phyloP scores from a whole-genome alignment of 2,329 filamentous ascomycete species.

The Achaetomium macrosporum region DNA sequence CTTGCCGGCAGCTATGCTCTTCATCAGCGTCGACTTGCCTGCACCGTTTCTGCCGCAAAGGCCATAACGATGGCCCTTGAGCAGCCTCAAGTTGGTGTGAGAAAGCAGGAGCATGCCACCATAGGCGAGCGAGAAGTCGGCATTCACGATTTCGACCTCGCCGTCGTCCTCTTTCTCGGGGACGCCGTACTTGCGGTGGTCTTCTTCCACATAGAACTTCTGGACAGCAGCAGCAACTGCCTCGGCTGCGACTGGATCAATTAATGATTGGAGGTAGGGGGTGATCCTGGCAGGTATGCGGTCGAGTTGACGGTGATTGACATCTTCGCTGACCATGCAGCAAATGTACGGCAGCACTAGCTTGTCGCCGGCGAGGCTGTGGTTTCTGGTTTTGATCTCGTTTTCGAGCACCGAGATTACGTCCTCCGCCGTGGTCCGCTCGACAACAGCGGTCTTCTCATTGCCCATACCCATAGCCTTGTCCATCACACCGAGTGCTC shows the following conservation, averaged over 20 bases:
- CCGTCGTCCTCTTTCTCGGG: conserved; percentile 84
- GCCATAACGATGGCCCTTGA: conserved; percentile 96
- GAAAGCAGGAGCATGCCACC: conserved; percentile 95
- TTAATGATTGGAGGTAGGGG: conserved; percentile 70
- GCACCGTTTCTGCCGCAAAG: conserved; percentile 95
- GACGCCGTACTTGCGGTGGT: conserved; percentile 78
- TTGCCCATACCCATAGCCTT: conserved; percentile 90
- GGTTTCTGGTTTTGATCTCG: conserved; percentile 65
- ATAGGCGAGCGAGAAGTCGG: conserved; percentile 94
- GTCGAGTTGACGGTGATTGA: conserved; percentile 72
- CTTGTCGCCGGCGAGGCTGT: conserved; percentile 55
- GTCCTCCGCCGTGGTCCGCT: conserved; percentile 65
- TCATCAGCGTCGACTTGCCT: conserved; percentile 98
- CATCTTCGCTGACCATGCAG: conserved; percentile 80
- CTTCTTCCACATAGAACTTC: conserved; percentile 72
- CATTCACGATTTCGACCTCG: conserved; percentile 94
- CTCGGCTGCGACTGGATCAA: conserved; percentile 54
- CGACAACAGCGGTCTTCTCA: conserved; percentile 56
- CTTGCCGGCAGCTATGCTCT: conserved; percentile 90
- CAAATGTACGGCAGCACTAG: conserved; percentile 67
- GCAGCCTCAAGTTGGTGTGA: conserved; percentile 87
- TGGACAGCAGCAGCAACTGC: conserved; percentile 69
- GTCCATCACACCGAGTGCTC: conserved; percentile 80
- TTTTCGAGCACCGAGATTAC: conserved; percentile 69
- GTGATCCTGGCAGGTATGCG: conserved; percentile 64